Evolutionary conservation across 148 eudicot genomes (phyloP), one percentile per base, ranked within the genome.

Genomic region (Rhododendron vialii): DNA sequence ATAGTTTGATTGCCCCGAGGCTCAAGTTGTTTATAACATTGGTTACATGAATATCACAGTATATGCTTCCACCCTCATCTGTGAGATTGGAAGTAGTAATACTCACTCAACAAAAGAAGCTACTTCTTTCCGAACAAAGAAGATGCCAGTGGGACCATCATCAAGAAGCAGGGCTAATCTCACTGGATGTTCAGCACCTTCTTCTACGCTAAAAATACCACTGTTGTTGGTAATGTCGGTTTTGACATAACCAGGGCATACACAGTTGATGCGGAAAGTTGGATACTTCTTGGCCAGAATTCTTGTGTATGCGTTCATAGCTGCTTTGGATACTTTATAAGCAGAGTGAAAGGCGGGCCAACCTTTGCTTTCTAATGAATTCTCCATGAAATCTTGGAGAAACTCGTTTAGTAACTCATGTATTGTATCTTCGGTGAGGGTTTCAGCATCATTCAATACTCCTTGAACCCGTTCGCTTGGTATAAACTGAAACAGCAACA

Each of bases 161-260:
- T 87, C 74, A 51, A 92, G 93, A 83, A 84, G 15, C 79, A 93
- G 53, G 15, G 94, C 93, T 22, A 92, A 61, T 57, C 69, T 89
- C 59, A 93, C 89, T 1, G 86, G 87, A 83, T 82, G 83, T 67
- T 85, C 90, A 28, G 89, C 95, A 4, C 94, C 96, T 88, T 93
- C 89, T 82, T 91, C 91, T 0, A 83, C 91, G 0, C 83, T 7
- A 28, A 89, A 50, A 26, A 2, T 1, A 3, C 95, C 95, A 0
- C 65, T 78, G 61, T 80, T 6, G 24, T 6, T 3, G n/a, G 76
- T 90, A 8, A 94, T 57, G 59, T 89, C 89, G 6, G 92, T 93
- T 47, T 76, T 90, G 24, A 88, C 92, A 84, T 26, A 89, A 43
- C 94, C 93, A 35, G 94, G 94, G 75, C 90, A 90, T n/a, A 93